phyloP scores from a whole-genome alignment of 2,329 filamentous ascomycete species.

The Monilinia fructicola region DNA sequence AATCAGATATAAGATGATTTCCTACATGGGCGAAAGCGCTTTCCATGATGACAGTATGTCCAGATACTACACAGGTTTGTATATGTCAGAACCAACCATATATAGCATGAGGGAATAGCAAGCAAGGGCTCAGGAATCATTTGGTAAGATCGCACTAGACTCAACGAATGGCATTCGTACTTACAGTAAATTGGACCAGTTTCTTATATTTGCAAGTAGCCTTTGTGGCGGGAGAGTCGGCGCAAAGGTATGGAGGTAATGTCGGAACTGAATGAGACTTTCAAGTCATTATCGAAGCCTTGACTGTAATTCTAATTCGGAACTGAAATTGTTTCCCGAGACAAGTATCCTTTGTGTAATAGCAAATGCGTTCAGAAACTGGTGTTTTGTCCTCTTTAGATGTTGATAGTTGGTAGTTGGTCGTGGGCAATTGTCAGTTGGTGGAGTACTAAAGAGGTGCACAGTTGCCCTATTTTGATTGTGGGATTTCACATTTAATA shows the following conservation, averaged over 20 bases:
- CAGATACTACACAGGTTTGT: conserved; percentile 23
- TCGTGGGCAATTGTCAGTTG: conserved; percentile 17
- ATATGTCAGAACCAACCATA: conserved; percentile 20
- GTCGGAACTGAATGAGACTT: conserved; percentile 30
- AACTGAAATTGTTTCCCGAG: conserved; percentile 25
- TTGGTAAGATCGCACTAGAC: not conserved
- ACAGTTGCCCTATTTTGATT: conserved; percentile 14
- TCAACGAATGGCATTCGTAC: not conserved
- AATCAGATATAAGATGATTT: conserved; percentile 83
- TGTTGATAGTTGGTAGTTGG: conserved; percentile 21
- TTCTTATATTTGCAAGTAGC: conserved; percentile 32
- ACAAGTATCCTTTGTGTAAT: conserved; percentile 5
- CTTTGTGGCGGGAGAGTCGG: conserved; percentile 33
- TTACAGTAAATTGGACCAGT: conserved; percentile 11
- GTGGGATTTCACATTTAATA: conserved; percentile 16
- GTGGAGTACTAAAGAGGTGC: conserved; percentile 7
- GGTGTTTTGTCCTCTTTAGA: not conserved
- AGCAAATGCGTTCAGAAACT: conserved; percentile 1
- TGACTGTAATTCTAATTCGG: conserved; percentile 19
- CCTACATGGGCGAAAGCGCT: conserved; percentile 85
- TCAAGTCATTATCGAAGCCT: conserved; percentile 39
- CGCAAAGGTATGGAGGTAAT: conserved; percentile 31
- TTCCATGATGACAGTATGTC: conserved; percentile 59
- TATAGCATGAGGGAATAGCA: not conserved
- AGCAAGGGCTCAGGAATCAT: not conserved